Evolutionary conservation across 768 basidiomycete species (phyloP).

Genomic region (Exsudoporus frostii): DNA sequence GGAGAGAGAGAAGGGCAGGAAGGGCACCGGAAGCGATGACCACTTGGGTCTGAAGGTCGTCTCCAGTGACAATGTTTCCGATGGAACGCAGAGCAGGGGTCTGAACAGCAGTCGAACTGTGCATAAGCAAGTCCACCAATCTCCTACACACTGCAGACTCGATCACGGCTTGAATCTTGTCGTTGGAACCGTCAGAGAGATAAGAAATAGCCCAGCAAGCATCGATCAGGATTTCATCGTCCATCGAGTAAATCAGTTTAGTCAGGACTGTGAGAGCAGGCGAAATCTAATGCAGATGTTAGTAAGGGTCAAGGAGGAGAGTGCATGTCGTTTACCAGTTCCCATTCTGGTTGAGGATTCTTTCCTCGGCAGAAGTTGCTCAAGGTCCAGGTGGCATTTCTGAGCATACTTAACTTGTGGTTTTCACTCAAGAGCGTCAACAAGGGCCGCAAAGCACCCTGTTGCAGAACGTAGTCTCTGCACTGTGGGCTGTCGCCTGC

Average conservation of each 20-base stretch:
- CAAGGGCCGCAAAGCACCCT: constrained; percentile 91
- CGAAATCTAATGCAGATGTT: constrained; percentile 67
- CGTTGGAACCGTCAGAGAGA: constrained; percentile 96
- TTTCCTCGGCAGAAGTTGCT: constrained; percentile 99
- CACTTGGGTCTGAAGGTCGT: constrained; percentile 98
- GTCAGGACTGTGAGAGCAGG: constrained; percentile 96
- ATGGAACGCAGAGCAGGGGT: constrained; percentile 98
- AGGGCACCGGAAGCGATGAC: constrained; percentile 98
- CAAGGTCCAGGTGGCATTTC: constrained; percentile 98
- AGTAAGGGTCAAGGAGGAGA: constrained; percentile 12
- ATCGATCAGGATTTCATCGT: constrained; percentile 98
- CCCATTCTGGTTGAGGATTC: constrained; percentile 97
- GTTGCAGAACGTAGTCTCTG: constrained; percentile 92
- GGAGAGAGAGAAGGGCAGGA: constrained; percentile 85
- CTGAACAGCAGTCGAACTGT: constrained; percentile 91
- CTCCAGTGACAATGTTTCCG: constrained; percentile 98
- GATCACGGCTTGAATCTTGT: constrained; percentile 99
- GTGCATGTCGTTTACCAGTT: constrained; percentile 58
- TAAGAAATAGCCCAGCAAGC: constrained; percentile 99
- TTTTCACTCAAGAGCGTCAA: constrained; percentile 88
- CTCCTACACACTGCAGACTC: constrained; percentile 97
- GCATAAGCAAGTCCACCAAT: constrained; percentile 95
- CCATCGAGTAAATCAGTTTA: constrained; percentile 97
- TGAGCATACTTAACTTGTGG: constrained; percentile 97
- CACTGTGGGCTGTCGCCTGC: constrained; percentile 98